Evolutionary conservation across 1,284 basidiomycete genomes (phyloP), one percentile per base, ranked within the genome.

Genomic region (Inonotus hispidus): DNA sequence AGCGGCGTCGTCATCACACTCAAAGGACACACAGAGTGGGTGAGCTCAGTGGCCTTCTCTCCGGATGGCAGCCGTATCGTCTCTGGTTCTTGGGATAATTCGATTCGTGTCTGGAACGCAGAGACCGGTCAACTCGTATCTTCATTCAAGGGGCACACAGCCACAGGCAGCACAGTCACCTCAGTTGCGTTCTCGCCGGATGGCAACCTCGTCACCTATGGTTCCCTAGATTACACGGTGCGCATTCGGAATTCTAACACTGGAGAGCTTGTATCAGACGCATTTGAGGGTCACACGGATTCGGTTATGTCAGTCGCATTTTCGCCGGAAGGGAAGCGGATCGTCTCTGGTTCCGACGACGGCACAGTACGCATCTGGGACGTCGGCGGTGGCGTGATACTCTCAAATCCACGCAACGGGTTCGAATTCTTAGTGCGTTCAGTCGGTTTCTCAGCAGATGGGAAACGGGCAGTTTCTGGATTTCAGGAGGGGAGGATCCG

Each of bases 281-380:
- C 47, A 11, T 43, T 56, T n/a, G 14, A 27, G 21, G 37, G 21
- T 1, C 54, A 56, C 25, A 43, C 39, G n/a, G 23, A 16, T 7
- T 27, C 23, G n/a, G 39, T 56, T 23, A 11, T 4, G 6, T 56
- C 54, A 16, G 54, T 56, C 14, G 39, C 54, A 6, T 56, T 41
- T 19, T 56, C 54, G 0, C 54, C 11, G 1, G 54, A 56, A 3
- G 39, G 54, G 23, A 56, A 43, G n/a, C 21, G 25, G 10, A 27
- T 56, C 14, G 37, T 41, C 6, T 41, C 54, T 16, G 39, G 54
- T 13, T 56, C 54, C 13, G 16, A 21, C 16, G 41, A 43, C n/a
- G 1, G n/a, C 13, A 43, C 41, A 7, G 56, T 66, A 11, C 23
- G 46, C 7, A 60, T 66, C 19, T 66, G 65, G 66, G 60, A 66